Evolutionary conservation across 768 basidiomycete genomes (phyloP).

Genomic region (Cystobasidiopsis lactophilus): DNA sequence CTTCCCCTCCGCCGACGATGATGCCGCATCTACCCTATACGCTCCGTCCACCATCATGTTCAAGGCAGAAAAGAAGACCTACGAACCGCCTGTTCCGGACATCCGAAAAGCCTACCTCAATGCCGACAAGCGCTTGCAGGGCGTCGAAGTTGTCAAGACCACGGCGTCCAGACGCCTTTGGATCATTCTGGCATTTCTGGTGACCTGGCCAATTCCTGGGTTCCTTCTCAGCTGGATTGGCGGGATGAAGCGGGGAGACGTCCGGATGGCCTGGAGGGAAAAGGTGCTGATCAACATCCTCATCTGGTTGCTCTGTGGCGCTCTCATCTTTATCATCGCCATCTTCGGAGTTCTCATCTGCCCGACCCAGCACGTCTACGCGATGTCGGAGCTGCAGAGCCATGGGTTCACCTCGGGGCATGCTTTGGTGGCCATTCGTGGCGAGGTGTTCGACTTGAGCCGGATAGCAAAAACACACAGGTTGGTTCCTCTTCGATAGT

Average conservation of each 20-base stretch:
- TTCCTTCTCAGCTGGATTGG: slow-evolving; percentile 47
- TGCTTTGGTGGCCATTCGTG: slow-evolving; percentile 61
- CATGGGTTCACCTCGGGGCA: slow-evolving; percentile 49
- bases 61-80: slow-evolving; percentile 50
- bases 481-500: slow-evolving; percentile 12
- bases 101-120: too few species aligned
- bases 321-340: slow-evolving; percentile 79
- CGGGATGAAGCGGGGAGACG: slow-evolving; percentile 80
- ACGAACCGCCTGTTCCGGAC: too few species aligned
- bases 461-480: slow-evolving; percentile 28
- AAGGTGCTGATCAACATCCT: slow-evolving; percentile 56
- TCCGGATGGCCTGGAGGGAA: slow-evolving; percentile 92
- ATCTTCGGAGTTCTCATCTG: slow-evolving; percentile 72
- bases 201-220: slow-evolving; percentile 81
- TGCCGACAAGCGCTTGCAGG: too few species aligned
- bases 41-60: slow-evolving; percentile 94
- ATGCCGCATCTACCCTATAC: slow-evolving; percentile 76
- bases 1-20: slow-evolving; percentile 55
- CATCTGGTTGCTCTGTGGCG: slow-evolving; percentile 84
- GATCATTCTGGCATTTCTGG: slow-evolving; percentile 64
- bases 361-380: slow-evolving; percentile 82
- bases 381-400: slow-evolving; percentile 44
- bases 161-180: slow-evolving; percentile 57
- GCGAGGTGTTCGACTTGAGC: slow-evolving; percentile 82
- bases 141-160: slow-evolving; percentile 64